These are phyloP conservation scores for Odontarrhena argentea DNA, from an alignment of 345 rosid species.

Conservation along the genomic window DNA sequence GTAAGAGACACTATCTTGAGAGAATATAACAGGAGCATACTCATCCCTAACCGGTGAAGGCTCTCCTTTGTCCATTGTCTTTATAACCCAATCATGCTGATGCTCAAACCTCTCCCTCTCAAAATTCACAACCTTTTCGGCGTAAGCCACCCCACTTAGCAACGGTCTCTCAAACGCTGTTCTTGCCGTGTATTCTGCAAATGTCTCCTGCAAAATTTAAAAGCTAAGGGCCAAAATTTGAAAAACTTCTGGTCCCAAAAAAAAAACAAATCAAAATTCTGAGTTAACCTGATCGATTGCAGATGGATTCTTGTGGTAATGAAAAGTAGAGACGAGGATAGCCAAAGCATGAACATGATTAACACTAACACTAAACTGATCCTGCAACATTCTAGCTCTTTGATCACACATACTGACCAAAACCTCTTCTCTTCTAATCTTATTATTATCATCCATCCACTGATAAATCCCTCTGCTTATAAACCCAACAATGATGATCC, in stretches of 20 bases:
- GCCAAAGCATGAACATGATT: slow-evolving; percentile 99
- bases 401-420: slow-evolving; percentile 92
- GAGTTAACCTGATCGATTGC: slow-evolving; percentile 88
- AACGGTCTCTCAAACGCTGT: slow-evolving; percentile 95
- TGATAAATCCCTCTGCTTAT: slow-evolving; percentile 52
- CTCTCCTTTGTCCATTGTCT: slow-evolving; percentile 77
- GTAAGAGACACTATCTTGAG: slow-evolving; percentile 90
- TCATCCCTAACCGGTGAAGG: slow-evolving; percentile 89
- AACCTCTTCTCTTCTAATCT: slow-evolving; percentile 73
- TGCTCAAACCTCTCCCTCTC: slow-evolving; percentile 84
- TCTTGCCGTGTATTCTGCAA: slow-evolving; percentile 95
- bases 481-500: slow-evolving; percentile 54
- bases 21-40: slow-evolving; percentile 94
- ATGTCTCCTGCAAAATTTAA: slow-evolving; percentile 68
- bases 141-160: slow-evolving; percentile 93
- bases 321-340: slow-evolving; percentile 94
- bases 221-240: not conserved
- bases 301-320: slow-evolving; percentile 88
- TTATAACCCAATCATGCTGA: slow-evolving; percentile 83
- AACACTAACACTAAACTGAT: slow-evolving; percentile 94
- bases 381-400: slow-evolving; percentile 96
- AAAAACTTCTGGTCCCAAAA: not conserved
- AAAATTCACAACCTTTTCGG: slow-evolving; percentile 63
- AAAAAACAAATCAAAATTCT: slow-evolving; percentile 20
- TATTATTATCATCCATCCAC: slow-evolving; percentile 62